Percentiles rank a stretch among this genome's conserved stretches.
phyloP scores from a whole-genome alignment of 257 asterid species.

The Jaltomata sinuosa region DNA sequence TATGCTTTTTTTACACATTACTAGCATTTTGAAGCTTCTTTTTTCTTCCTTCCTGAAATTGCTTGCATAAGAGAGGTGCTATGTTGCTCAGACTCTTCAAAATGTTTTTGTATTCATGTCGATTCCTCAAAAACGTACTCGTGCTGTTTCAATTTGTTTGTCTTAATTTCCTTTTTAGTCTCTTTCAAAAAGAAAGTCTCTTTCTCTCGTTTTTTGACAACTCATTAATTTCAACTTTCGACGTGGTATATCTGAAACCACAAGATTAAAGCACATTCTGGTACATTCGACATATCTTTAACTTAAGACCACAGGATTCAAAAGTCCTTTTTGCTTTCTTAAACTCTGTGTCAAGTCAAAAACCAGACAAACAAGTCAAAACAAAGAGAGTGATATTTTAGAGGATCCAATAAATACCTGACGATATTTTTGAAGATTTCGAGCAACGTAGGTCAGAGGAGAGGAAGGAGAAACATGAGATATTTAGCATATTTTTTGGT shows the following conservation, averaged over 20 bases:
- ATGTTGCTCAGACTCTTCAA: neutral
- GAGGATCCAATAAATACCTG: neutral
- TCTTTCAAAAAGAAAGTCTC: neutral
- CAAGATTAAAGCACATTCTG: neutral
- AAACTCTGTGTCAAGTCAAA: too few relatives aligned
- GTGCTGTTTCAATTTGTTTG: neutral
- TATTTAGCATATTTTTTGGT: neutral
- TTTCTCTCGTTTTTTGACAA: rapidly evolving
- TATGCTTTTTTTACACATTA: neutral
- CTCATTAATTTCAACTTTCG: neutral
- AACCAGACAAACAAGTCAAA: too few relatives aligned
- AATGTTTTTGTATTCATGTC: neutral
- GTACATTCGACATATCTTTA: neutral
- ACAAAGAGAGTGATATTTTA: neutral
- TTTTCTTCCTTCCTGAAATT: neutral
- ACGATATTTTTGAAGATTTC: neutral
- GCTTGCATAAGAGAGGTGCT: neutral
- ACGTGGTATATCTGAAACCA: neutral
- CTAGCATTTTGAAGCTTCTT: neutral
- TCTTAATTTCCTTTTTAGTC: neutral
- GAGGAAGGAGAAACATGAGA: neutral
- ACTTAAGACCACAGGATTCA: neutral
- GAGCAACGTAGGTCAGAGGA: too few relatives aligned
- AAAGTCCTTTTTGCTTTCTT: neutral
- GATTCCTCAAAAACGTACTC: neutral